Conservation (phyloP, 192 early-diverging fungal genomes). For the Linnemannia exigua region DNA sequence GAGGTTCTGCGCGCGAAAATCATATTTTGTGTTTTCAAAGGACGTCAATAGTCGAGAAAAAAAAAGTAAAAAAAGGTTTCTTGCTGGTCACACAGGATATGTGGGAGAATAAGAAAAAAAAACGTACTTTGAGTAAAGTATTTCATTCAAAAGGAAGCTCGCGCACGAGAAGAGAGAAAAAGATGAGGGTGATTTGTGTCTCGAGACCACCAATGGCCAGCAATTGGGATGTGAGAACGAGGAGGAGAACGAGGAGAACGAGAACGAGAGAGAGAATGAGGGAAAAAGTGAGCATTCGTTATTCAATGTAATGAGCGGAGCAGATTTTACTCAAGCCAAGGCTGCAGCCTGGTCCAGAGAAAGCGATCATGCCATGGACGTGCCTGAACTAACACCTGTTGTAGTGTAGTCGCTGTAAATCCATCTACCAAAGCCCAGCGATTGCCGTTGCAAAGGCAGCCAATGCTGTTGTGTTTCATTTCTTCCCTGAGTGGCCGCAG, state of each 20-base stretch:
- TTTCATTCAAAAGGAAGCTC: neutral
- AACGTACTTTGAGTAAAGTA: neutral
- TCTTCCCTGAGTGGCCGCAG: too few relatives aligned
- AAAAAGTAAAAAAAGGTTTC: neutral
- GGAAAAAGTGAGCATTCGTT: neutral
- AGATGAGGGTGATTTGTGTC: neutral
- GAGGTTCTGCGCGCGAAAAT: neutral
- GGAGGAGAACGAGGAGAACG: neutral
- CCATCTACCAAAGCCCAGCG: too few relatives aligned
- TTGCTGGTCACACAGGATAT: neutral
- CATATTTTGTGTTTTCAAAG: neutral
- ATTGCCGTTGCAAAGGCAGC: too few relatives aligned
- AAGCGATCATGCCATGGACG: too few relatives aligned
- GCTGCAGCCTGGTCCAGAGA: too few relatives aligned
- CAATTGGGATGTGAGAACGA: too few relatives aligned
- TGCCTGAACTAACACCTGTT: too few relatives aligned
- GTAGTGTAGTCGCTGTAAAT: too few relatives aligned
- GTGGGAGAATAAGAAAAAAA: constrained; percentile 4
- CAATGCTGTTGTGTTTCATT: too few relatives aligned
- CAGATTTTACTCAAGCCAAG: too few relatives aligned
- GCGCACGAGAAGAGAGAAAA: neutral
- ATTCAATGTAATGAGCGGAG: too few relatives aligned
- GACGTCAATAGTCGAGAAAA: neutral
- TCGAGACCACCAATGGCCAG: too few relatives aligned
- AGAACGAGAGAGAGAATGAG: neutral